Base-by-base conservation (phyloP, 2,329 filamentous ascomycete genomes). In the Beauveria brongniartii region DNA sequence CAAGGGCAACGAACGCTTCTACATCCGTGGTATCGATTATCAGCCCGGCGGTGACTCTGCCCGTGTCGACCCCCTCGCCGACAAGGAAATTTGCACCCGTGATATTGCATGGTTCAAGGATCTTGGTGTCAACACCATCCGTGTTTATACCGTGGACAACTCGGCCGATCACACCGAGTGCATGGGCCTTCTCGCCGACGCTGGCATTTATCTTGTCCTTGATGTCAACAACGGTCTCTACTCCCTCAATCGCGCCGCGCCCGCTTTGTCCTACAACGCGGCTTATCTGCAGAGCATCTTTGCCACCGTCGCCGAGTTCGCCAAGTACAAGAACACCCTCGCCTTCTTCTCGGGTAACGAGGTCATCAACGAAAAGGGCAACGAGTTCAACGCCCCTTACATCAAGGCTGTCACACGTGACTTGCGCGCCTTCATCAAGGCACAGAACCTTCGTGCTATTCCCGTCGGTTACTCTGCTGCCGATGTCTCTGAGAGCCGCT, bases 131-230 rank as follows among this genome's bases (percentile, higher is more conserved):
- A 97, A 97, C 81, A 92, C 91, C 28, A 81, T 97, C 71, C 92
- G 92, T 74, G 89, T 96, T 64, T 97, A 96, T 82, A 91, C 89
- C 18, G 87, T 95, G 67, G 92, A 97, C 80, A 96, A 96, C 82
- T 87, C 86, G 55, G 78, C 80, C 67, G 77, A 88, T 74, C 92
- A 97, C 77, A 87, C 92, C 69, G 82, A 85, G 64, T 97, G 92
- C 80, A 97, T 97, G 92, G 78, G 81, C 63, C 80, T 83, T 51
- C 82, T 96, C 63, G 87, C 85, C 57, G 89, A 89, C 69, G 92
- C 91, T 64, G 90, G 90, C 69, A 96, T 96, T 80, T 96, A 96
- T 80, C 84, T 96, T 58, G 90, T 95, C 43, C 81, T 96, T 56
- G 92, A 96, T 69, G 89, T 94, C 80, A 96, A 96, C 84, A 93